Base-by-base conservation (phyloP, 169 alveolate species). In the Eimeria sp. region DNA sequence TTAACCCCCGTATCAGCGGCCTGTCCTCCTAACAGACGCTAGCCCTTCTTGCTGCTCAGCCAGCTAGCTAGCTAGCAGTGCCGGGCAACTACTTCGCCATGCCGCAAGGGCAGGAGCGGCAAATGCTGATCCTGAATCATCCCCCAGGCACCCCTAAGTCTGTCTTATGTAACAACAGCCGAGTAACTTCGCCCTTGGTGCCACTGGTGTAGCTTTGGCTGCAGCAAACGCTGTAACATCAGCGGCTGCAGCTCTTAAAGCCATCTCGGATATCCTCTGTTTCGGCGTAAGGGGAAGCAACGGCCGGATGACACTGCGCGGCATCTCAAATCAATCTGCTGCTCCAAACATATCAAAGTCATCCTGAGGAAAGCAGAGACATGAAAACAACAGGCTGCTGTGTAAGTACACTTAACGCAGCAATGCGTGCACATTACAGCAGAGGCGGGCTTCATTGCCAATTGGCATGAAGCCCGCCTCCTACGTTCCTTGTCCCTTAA, bases 321-420 rank as follows among this genome's bases (percentile, higher is more conserved):
- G 40, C 47, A 18, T 70, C 49, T 34, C 47, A n/a, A 7, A 4
- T 70, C 45, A 70, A 3, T 70, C 47, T 70, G 80, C 80, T 25
- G 80, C 80, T 25, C 90, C 90, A 54, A 82, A 82, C 43, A 82
- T 82, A 82, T 82, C 90, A 13, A 82, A 82, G 47, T 82, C 90
- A n/a, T 82, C 90, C 90, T 82, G 90, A 47, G 27, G 61, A 34
- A 34, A 76, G 14, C 25, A 58, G 67, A 58, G 16, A 58, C 7
- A 58, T 14, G 16, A 58, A 58, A 58, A 58, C 67, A 58, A 58
- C 7, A 5, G 25, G 25, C 5, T 58, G 67, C 58, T 13, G 16
- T 9, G 61, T 6, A 54, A 13, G 61, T 6, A 54, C 13, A 13
- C 61, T 54, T n/a, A n/a, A n/a, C 61, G 61, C 61, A 9, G 61